These are phyloP conservation scores for Vitis riparia DNA, from an alignment of 164 flowering plant species.

Conservation along the genomic window DNA sequence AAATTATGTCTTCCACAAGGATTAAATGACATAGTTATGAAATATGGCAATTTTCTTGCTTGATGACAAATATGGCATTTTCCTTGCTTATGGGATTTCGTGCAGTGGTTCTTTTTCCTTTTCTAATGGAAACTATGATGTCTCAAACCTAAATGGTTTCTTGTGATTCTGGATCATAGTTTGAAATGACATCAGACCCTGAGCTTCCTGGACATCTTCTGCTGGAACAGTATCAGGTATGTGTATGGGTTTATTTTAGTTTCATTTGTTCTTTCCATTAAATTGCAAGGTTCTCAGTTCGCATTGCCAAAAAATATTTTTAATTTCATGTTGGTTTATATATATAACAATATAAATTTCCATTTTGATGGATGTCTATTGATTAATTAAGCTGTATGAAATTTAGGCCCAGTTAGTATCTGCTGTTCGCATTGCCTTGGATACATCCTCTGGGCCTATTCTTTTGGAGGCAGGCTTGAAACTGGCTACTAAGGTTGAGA, in stretches of 20 bases:
- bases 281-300: background rate
- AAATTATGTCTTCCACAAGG: no score
- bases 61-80: no score
- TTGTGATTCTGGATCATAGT: constrained; percentile 41
- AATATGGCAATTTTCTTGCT: background rate
- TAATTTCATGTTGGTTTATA: background rate
- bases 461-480: constrained; percentile 92
- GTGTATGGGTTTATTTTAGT: background rate
- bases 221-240: constrained; percentile 96
- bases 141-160: background rate
- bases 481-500: constrained; percentile 88
- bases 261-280: background rate
- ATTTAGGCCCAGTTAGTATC: constrained; percentile 90
- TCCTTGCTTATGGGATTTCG: no score
- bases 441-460: constrained; percentile 72
- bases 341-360: no score
- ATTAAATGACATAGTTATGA: background rate
- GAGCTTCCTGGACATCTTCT: constrained; percentile 94
- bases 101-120: no score
- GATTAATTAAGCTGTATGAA: constrained; percentile 21
- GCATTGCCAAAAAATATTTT: background rate
- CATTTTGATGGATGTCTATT: constrained; percentile 1
- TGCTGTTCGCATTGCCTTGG: constrained; percentile 88
- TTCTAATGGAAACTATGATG: no score
- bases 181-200: constrained; percentile 71